These are phyloP conservation scores for Lichenothelia convexa DNA, from an alignment of 495 filamentous ascomycete species.

Conservation along the genomic window DNA sequence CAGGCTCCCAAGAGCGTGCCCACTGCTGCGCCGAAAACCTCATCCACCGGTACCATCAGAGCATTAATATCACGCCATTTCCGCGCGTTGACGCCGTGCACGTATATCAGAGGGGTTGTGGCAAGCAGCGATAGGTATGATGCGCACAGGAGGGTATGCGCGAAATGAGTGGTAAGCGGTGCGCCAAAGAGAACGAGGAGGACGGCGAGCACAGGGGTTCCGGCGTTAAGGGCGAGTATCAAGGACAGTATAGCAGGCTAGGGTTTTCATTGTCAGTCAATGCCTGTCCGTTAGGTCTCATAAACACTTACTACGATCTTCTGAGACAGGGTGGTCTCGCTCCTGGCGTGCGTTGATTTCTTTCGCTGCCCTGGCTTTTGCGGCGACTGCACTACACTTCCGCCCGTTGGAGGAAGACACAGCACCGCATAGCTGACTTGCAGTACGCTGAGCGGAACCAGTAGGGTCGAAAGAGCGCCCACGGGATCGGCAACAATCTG, in stretches of 20 bases:
- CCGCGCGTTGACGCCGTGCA: conserved; percentile 54
- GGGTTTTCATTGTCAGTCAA: conserved; percentile 2
- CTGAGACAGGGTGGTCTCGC: conserved; percentile 7
- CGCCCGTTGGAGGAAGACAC: conserved; percentile 52
- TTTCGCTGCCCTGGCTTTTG: conserved; percentile 17
- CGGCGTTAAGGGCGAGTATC: conserved; percentile 34
- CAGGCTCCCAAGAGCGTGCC: conserved; percentile 49
- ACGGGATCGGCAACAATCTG: conserved; percentile 55
- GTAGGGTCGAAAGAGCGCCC: conserved; percentile 35
- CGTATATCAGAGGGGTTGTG: conserved; percentile 59
- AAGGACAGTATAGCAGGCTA: conserved; percentile 47
- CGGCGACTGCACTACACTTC: conserved; percentile 8
- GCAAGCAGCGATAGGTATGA: conserved; percentile 64
- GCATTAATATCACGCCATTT: conserved; percentile 57
- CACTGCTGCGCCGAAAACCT: conserved; percentile 45
- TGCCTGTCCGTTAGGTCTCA: background rate
- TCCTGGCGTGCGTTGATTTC: conserved; percentile 11
- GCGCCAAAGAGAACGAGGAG: conserved; percentile 77
- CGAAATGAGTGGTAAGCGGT: conserved; percentile 64
- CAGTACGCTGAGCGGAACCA: conserved; percentile 43
- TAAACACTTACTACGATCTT: conserved; percentile 16
- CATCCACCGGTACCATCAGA: conserved; percentile 39
- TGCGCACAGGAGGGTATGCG: conserved; percentile 60
- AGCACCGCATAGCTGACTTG: conserved; percentile 51
- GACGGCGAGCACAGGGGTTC: conserved; percentile 40